phyloP scores from a whole-genome alignment of 2,329 filamentous ascomycete genomes.

The Colletotrichum tropicicola region DNA sequence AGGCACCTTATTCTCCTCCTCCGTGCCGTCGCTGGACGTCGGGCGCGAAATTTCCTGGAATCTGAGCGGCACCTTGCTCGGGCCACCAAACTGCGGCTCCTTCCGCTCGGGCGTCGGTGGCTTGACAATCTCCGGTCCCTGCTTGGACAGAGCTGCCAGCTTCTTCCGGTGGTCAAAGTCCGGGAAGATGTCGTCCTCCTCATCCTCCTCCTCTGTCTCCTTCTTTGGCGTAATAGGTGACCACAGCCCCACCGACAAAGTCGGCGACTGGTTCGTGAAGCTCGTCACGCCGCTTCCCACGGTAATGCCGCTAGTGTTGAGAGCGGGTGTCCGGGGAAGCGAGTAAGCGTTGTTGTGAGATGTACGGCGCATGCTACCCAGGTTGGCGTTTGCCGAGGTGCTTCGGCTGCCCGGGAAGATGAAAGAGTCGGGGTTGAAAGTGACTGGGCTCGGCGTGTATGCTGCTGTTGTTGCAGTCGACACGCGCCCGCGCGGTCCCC shows the following conservation, averaged over 20 bases:
- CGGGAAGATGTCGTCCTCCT: conserved; percentile 60
- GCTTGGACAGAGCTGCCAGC: conserved; percentile 23
- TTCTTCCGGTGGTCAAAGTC: conserved; percentile 57
- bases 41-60: conserved; percentile 31
- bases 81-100: conserved; percentile 30
- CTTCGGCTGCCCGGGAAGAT: conserved; percentile 51
- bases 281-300: conserved; percentile 49
- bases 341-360: conserved; percentile 33
- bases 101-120: conserved; percentile 31
- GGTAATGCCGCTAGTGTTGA: conserved; percentile 46
- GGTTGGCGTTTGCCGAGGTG: conserved; percentile 53
- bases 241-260: conserved; percentile 58
- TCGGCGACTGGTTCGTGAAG: conserved; percentile 44
- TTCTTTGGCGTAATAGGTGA: conserved; percentile 46
- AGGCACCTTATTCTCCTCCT: conserved; percentile 42
- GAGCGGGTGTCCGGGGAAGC: conserved; percentile 37
- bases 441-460: conserved; percentile 34
- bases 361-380: conserved; percentile 44
- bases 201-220: conserved; percentile 54
- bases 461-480: conserved; percentile 32
- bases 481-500: conserved; percentile 47
- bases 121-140: conserved; percentile 16
- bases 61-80: conserved; percentile 23
- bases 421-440: conserved; percentile 47
- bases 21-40: conserved; percentile 33